Conservation (phyloP, 164 flowering plant genomes). For the Liquidambar formosana region DNA sequence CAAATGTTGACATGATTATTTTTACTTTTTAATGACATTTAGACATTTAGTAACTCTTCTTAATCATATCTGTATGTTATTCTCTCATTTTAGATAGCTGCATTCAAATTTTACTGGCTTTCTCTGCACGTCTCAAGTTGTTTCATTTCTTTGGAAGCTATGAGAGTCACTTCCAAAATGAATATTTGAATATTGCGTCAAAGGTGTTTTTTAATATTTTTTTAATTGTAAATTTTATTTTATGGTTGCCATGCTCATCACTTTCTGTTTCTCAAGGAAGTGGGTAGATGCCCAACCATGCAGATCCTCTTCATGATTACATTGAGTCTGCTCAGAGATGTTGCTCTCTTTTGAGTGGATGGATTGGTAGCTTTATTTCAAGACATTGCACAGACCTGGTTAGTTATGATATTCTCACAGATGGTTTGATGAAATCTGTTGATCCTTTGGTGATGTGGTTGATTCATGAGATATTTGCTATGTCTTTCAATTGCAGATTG, state of each 20-base stretch:
- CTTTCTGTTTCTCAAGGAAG: conserved; percentile 14
- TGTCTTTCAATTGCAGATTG: conserved; percentile 25
- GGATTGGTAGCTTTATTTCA: conserved; percentile 28
- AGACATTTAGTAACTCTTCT: no score
- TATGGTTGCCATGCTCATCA: neutral
- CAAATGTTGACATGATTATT: no score
- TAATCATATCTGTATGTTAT: no score
- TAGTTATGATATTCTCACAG: conserved; percentile 2
- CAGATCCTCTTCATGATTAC: conserved; percentile 15
- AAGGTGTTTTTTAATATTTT: no score
- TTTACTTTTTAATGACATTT: no score
- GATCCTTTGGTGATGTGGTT: neutral
- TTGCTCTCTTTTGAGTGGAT: conserved; percentile 24
- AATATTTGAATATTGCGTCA: no score
- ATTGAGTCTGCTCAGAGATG: conserved; percentile 18
- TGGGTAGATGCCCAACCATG: conserved; percentile 25
- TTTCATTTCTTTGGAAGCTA: no score
- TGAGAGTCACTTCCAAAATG: no score
- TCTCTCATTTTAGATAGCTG: no score
- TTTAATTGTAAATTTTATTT: no score
- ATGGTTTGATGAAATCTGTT: neutral
- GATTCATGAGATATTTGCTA: neutral
- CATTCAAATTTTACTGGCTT: no score
- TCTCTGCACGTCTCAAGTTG: no score
- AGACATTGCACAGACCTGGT: conserved; percentile 23